phyloP scores from a whole-genome alignment of 306 rosid species.

The Trifolium repens region DNA sequence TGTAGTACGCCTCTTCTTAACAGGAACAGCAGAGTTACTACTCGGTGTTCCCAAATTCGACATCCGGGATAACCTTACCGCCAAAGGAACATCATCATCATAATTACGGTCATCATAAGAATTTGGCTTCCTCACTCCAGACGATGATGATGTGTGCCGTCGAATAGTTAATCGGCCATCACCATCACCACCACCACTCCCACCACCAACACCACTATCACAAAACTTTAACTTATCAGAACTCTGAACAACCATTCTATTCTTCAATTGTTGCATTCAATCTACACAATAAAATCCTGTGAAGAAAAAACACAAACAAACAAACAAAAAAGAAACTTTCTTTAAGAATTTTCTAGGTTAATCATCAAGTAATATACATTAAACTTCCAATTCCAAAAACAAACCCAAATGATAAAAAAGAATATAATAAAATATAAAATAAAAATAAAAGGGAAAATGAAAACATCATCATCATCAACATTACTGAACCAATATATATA shows the following conservation, averaged over 20 bases:
- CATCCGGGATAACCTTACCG: background rate
- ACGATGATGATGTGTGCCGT: background rate
- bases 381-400: slow-evolving; percentile 7
- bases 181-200: background rate
- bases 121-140: background rate
- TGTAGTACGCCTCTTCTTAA: background rate
- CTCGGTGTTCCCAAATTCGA: background rate
- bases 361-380: background rate
- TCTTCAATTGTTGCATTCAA: slow-evolving; percentile 2
- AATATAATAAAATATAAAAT: too few relatives aligned
- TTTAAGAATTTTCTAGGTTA: background rate
- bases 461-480: too few relatives aligned
- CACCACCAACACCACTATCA: background rate
- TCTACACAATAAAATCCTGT: slow-evolving; percentile 8
- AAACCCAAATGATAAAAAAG: background rate
- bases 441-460: background rate
- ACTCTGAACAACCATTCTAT: slow-evolving; percentile 36
- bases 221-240: background rate
- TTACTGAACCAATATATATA: too few relatives aligned
- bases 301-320: background rate
- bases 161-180: background rate
- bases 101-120: background rate
- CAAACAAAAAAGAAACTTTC: background rate
- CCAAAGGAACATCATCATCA: slow-evolving; percentile 19
- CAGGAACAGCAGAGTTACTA: background rate